Base-by-base conservation (phyloP, 176 grass and related monocot genomes). In the Oryza meridionalis region DNA sequence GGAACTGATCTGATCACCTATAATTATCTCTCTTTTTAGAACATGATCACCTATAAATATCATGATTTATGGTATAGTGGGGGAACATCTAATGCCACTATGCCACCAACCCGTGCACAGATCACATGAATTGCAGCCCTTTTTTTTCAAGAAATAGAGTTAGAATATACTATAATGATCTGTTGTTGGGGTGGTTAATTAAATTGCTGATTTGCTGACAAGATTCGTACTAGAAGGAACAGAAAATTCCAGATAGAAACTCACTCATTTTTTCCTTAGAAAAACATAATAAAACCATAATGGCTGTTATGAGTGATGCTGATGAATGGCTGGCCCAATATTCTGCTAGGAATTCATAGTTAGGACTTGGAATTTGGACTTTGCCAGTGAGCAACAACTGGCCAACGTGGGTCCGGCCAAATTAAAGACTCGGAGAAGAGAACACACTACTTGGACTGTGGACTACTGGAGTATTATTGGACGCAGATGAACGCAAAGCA, bases 91-190 rank as follows among this genome's bases (percentile, higher is more conserved):
- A 63, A 76, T 81, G 35, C 45, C 38, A 87, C 11, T 5, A 55
- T 49, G 47, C 64, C 85, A n/a, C 72, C 50, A 77, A 29, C 72
- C n/a, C n/a, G 40, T 80, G 58, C 69, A 38, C 77, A 65, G 16
- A 40, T 46, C 65, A 50, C 33, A 22, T 53, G 86, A 74, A 24
- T 29, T 0, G 11, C n/a, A 47, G 44, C 29, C 29, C 29, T 9
- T 9, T 6, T 4, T 51, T 51, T 51, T 65, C 3, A 64, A 65
- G 26, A 16, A 6, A 24, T 47, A 35, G 58, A 49, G 2, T 42
- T 62, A 46, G 69, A 73, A 73, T 9, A 63, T 46, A 45, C 53
- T 21, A 16, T 17, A 17, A 46, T 46, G 53, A 42, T 71, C 37
- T 77, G 21, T 0, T 59, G 47, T 10, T 46, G 49, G 29, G 61